A percentile compares a stretch with the other conserved stretches of the same genome.
Conservation (phyloP, 148 eudicot species). For the Silene latifolia region DNA sequence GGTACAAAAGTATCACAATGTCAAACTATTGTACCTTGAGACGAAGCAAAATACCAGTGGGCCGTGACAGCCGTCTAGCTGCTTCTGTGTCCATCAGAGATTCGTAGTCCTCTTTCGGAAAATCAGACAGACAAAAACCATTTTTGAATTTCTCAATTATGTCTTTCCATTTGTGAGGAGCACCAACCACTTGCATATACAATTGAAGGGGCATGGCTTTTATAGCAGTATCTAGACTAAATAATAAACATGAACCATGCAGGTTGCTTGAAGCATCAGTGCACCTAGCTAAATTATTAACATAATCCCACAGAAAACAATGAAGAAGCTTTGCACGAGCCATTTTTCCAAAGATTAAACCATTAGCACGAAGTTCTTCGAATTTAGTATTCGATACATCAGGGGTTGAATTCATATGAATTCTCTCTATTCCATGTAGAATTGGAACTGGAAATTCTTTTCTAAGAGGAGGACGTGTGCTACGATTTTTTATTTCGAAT, state of each 20-base stretch:
- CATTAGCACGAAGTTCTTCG: slow-evolving; percentile 79
- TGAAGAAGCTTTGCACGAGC: slow-evolving; percentile 79
- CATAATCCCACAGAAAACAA: slow-evolving; percentile 63
- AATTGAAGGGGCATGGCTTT: slow-evolving; percentile 90
- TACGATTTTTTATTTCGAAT: slow-evolving; percentile 65
- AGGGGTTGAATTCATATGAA: slow-evolving; percentile 32
- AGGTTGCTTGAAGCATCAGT: slow-evolving; percentile 46
- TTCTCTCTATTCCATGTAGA: slow-evolving; percentile 63
- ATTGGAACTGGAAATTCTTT: slow-evolving; percentile 52
- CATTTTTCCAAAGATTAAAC: slow-evolving; percentile 87
- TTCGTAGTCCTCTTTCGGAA: slow-evolving; percentile 65
- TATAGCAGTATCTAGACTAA: slow-evolving; percentile 57
- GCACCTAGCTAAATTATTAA: slow-evolving; percentile 46
- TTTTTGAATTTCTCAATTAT: slow-evolving; percentile 67
- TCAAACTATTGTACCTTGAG: slow-evolving; percentile 50
- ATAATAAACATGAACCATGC: slow-evolving; percentile 65
- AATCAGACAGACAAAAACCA: slow-evolving; percentile 74
- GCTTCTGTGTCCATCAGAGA: slow-evolving; percentile 68
- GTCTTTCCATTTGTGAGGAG: slow-evolving; percentile 57
- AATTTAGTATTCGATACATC: slow-evolving; percentile 43
- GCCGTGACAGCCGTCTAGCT: slow-evolving; percentile 70
- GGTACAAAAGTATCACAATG: neutral
- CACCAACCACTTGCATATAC: slow-evolving; percentile 80
- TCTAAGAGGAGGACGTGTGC: slow-evolving; percentile 39
- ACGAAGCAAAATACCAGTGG: slow-evolving; percentile 69